Percentiles rank a stretch among this genome's conserved stretches.
Evolutionary conservation across 139 green algal genomes (phyloP).

Genomic region (Chlamydomonas incerta): DNA sequence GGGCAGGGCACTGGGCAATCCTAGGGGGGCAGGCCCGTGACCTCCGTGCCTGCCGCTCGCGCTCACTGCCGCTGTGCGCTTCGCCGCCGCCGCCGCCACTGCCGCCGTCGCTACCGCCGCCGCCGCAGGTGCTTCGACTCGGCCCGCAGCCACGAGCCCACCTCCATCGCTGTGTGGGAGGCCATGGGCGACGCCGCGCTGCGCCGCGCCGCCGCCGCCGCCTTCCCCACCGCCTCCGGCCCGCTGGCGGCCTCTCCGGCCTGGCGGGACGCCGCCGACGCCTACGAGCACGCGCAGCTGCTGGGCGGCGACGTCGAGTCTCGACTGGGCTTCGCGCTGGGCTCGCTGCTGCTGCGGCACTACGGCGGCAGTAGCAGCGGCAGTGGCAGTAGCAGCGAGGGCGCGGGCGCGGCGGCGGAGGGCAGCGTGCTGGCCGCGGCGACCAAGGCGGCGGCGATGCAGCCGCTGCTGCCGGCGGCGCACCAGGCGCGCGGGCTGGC

Average conservation of each 20-base stretch:
- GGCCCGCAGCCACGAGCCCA: slow-evolving; percentile 71
- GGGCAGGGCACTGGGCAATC: too few relatives aligned
- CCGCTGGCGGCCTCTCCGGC: background rate
- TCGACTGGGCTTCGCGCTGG: slow-evolving; percentile 32
- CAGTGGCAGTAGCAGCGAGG: slow-evolving; percentile 10
- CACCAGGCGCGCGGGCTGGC: slow-evolving; percentile 63
- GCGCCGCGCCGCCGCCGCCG: slow-evolving; percentile 3
- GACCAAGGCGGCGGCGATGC: slow-evolving; percentile 51
- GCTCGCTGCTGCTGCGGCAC: background rate
- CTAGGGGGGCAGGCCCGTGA: too few relatives aligned
- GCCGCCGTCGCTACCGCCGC: background rate
- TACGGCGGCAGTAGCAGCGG: background rate
- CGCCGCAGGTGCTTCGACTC: slow-evolving; percentile 65
- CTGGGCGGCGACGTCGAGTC: slow-evolving; percentile 57
- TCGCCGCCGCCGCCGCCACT: background rate
- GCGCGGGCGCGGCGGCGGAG: background rate
- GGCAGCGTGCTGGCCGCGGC: slow-evolving; percentile 59
- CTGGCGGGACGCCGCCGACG: slow-evolving; percentile 35
- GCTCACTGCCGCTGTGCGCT: too few relatives aligned
- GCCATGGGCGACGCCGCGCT: slow-evolving; percentile 75
- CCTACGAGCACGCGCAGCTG: slow-evolving; percentile 64
- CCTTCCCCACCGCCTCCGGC: background rate
- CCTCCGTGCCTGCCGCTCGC: too few relatives aligned
- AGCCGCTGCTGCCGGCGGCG: slow-evolving; percentile 72
- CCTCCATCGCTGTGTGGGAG: slow-evolving; percentile 77